These are phyloP conservation scores for Magnusiomyces starmeri DNA, from an alignment of 1,139 yeast species.

Conservation along the genomic window DNA sequence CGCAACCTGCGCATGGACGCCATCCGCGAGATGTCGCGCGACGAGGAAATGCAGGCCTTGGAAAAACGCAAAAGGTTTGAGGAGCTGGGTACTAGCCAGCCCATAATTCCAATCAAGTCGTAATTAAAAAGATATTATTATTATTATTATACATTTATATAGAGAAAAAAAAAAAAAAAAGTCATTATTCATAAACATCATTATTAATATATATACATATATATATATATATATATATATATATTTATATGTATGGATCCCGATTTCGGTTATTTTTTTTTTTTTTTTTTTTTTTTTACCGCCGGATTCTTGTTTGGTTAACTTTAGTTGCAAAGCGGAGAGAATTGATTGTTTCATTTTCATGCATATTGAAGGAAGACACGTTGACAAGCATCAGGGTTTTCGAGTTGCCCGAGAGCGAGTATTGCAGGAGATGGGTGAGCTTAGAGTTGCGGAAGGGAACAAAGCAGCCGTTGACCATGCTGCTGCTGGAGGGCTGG, in stretches of 20 bases:
- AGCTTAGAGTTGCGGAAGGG: slow-evolving; percentile 56
- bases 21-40: slow-evolving; percentile 7
- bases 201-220: neutral
- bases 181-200: neutral
- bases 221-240: neutral
- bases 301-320: slow-evolving; percentile 27
- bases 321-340: slow-evolving; percentile 79
- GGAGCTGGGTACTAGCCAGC: no score
- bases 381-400: slow-evolving; percentile 91
- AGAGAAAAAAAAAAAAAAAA: no score
- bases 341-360: slow-evolving; percentile 75
- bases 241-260: slow-evolving; percentile 1
- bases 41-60: no score
- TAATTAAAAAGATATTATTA: no score
- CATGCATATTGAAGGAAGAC: slow-evolving; percentile 57
- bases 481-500: slow-evolving; percentile 14
- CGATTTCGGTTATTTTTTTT: neutral
- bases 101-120: no score
- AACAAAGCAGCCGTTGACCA: slow-evolving; percentile 34
- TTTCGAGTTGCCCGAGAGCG: slow-evolving; percentile 79
- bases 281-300: no score
- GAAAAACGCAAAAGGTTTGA: no score
- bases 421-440: slow-evolving; percentile 76
- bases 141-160: no score
- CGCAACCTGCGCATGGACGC: slow-evolving; percentile 20